Evolutionary conservation across 805 yeast species (phyloP).

Genomic region (Jamesozyma spencerorum): DNA sequence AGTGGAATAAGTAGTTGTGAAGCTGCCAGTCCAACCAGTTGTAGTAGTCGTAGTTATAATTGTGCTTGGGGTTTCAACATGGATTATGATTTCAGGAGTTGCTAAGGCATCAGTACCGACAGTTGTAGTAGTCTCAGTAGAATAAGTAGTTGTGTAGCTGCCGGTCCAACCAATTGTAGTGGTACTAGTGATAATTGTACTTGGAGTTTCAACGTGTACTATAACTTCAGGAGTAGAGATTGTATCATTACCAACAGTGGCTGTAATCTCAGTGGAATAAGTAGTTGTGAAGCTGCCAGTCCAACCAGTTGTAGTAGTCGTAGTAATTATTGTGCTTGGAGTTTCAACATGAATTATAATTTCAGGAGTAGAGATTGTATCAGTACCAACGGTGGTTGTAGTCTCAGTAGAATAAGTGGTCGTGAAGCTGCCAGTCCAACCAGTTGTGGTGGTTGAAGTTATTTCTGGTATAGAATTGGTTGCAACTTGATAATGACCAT

Average conservation of each 20-base stretch:
- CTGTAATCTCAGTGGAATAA: slow-evolving; percentile 2
- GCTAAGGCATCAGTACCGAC: slow-evolving; percentile 1
- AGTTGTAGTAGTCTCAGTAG: no score
- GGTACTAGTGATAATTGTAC: slow-evolving; percentile 2
- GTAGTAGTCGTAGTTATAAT: slow-evolving; percentile 3
- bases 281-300: slow-evolving; percentile 7
- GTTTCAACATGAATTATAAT: slow-evolving; percentile 12
- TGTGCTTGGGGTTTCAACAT: slow-evolving; percentile 6
- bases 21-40: no score
- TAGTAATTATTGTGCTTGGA: slow-evolving; percentile 2
- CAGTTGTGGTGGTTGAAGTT: slow-evolving; percentile 6
- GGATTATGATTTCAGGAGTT: slow-evolving; percentile 4
- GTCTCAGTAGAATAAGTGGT: slow-evolving; percentile 13
- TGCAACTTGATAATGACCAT: slow-evolving; percentile 4
- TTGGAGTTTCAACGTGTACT: slow-evolving; percentile 11
- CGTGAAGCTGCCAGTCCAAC: slow-evolving; percentile 9
- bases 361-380: slow-evolving; percentile 8
- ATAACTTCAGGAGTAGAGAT: slow-evolving; percentile 6
- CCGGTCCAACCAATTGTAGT: no score
- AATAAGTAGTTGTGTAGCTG: slow-evolving; percentile 5
- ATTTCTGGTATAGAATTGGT: slow-evolving; percentile 12
- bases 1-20: slow-evolving; percentile 7
- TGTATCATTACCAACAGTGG: slow-evolving; percentile 2
- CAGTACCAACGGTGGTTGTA: slow-evolving; percentile 8
- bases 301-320: slow-evolving; percentile 11